Conservation (phyloP, 1,284 basidiomycete genomes). For the Lentinula novae-zelandiae region DNA sequence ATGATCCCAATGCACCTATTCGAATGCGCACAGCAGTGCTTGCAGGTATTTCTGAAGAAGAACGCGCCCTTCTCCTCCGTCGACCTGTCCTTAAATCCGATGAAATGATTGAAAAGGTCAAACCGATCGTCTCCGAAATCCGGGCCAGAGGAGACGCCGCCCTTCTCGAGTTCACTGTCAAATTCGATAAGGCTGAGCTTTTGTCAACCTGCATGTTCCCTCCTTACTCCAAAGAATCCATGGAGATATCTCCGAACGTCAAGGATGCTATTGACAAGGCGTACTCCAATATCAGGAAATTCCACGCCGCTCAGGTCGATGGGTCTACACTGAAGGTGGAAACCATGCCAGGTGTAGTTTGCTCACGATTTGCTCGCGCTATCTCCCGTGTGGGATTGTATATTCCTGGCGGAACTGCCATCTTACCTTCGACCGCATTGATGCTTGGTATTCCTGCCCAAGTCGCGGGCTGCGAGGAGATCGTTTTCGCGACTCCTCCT, state of each 20-base stretch:
- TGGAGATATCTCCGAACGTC: slow-evolving; percentile 61
- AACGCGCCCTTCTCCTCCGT: slow-evolving; percentile 72
- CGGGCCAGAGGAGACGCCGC: slow-evolving; percentile 84
- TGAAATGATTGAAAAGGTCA: slow-evolving; percentile 94
- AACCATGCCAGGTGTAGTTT: slow-evolving; percentile 97
- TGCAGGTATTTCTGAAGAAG: slow-evolving; percentile 45
- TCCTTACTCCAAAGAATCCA: slow-evolving; percentile 60
- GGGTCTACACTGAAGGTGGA: slow-evolving; percentile 78
- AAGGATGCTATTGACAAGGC: slow-evolving; percentile 87
- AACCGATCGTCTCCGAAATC: slow-evolving; percentile 91
- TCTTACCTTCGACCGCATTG: slow-evolving; percentile 94
- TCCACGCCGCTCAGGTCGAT: slow-evolving; percentile 84
- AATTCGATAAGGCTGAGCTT: slow-evolving; percentile 84
- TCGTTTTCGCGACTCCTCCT: slow-evolving; percentile 95
- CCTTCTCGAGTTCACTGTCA: slow-evolving; percentile 86
- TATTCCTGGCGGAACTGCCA: slow-evolving; percentile 96
- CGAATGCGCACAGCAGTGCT: slow-evolving; percentile 76
- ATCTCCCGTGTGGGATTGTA: slow-evolving; percentile 96
- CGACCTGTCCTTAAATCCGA: slow-evolving; percentile 91
- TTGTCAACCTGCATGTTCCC: slow-evolving; percentile 60
- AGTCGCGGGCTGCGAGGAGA: slow-evolving; percentile 91
- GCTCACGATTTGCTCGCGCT: slow-evolving; percentile 89
- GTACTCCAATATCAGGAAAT: slow-evolving; percentile 88
- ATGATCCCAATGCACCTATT: slow-evolving; percentile 45
- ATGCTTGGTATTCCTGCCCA: slow-evolving; percentile 99